phyloP scores from a whole-genome alignment of 2,329 filamentous ascomycete genomes.

The Truncatella angustata region DNA sequence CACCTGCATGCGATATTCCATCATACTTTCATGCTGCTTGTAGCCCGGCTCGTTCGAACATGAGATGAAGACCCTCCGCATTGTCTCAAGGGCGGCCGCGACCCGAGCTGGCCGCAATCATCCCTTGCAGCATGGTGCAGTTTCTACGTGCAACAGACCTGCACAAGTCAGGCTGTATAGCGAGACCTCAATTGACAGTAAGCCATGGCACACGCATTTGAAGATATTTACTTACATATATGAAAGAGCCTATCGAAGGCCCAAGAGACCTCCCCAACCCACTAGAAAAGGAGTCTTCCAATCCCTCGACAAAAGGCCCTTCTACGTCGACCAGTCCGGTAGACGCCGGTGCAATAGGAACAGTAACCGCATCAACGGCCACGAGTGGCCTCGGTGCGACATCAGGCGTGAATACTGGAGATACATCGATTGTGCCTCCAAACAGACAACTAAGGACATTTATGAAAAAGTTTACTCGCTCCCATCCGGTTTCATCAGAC shows the following conservation, averaged over 20 bases:
- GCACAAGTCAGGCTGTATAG: background rate
- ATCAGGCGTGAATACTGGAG: no score
- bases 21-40: background rate
- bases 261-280: background rate
- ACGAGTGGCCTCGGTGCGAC: no score
- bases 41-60: background rate
- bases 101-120: background rate
- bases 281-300: no score
- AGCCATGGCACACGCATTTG: background rate
- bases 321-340: no score
- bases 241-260: background rate
- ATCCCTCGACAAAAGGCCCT: no score
- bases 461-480: background rate
- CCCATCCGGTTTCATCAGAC: slow-evolving; percentile 34
- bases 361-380: no score
- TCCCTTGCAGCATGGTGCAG: background rate
- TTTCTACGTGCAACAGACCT: background rate
- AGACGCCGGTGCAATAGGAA: no score
- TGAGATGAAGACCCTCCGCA: background rate
- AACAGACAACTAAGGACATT: background rate
- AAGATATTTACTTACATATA: background rate
- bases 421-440: background rate
- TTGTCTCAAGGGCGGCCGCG: background rate
- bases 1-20: no score
- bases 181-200: background rate